A percentile compares a stretch with the other conserved stretches of the same genome.
These are phyloP conservation scores for Cryoendolithus antarcticus DNA, from an alignment of 2,329 filamentous ascomycete genomes.

Conservation along the genomic window DNA sequence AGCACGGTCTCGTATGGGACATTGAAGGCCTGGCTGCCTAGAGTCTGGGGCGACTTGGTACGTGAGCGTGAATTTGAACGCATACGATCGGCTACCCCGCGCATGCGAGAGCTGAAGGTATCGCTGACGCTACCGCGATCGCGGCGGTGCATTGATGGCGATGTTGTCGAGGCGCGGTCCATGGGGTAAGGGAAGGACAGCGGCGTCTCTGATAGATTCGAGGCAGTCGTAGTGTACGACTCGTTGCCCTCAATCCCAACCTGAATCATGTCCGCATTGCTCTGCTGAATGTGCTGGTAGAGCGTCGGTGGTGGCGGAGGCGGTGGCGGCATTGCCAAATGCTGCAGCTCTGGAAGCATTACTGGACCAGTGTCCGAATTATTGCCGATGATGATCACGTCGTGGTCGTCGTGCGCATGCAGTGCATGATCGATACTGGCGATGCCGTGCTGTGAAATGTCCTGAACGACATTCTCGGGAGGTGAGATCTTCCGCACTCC, in stretches of 20 bases:
- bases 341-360: slow-evolving; percentile 48
- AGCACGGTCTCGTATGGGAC: slow-evolving; percentile 34
- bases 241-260: slow-evolving; percentile 32
- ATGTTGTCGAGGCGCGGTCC: slow-evolving; percentile 20
- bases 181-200: slow-evolving; percentile 13
- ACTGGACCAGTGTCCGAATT: slow-evolving; percentile 29
- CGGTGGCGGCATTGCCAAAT: slow-evolving; percentile 41
- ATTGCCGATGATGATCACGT: slow-evolving; percentile 32
- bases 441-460: slow-evolving; percentile 1
- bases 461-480: slow-evolving; percentile 21
- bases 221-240: slow-evolving; percentile 15
- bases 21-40: slow-evolving; percentile 12
- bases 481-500: slow-evolving; percentile 35
- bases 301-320: slow-evolving; percentile 26
- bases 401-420: slow-evolving; percentile 16
- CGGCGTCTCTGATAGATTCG: slow-evolving; percentile 1
- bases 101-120: slow-evolving; percentile 40
- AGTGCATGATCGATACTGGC: slow-evolving; percentile 43
- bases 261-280: slow-evolving; percentile 22
- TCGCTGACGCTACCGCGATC: slow-evolving; percentile 46
- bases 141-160: slow-evolving; percentile 32
- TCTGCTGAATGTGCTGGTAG: slow-evolving; percentile 20
- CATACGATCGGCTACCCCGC: slow-evolving; percentile 46
- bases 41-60: slow-evolving; percentile 30
- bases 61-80: slow-evolving; percentile 44